Conservation (phyloP, 352 stramenopile species). For the Globisporangium apiculatum region DNA sequence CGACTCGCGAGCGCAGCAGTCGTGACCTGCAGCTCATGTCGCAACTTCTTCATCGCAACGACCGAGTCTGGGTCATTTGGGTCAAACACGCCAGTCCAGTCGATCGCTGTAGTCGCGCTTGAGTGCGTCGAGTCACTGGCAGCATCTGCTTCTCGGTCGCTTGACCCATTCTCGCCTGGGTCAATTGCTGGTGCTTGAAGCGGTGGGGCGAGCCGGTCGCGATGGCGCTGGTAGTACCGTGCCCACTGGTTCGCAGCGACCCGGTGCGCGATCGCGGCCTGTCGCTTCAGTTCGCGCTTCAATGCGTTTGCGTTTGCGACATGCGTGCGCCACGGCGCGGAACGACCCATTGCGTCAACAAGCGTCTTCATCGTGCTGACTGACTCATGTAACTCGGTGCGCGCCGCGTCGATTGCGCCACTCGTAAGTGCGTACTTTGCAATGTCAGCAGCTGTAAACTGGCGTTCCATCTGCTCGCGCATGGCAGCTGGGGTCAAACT, state of each 20-base stretch:
- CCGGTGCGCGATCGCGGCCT: constrained; percentile 44
- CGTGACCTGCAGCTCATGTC: constrained; percentile 49
- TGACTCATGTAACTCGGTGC: constrained; percentile 37
- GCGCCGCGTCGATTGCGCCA: constrained; percentile 19
- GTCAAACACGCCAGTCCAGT: constrained; percentile 30
- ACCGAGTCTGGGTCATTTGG: constrained; percentile 40
- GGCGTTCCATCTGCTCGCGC: constrained; percentile 27
- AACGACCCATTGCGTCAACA: constrained; percentile 54
- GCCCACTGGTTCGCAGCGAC: constrained; percentile 59
- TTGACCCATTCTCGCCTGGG: neutral
- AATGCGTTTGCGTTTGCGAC: constrained; percentile 57
- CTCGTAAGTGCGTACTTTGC: constrained; percentile 27
- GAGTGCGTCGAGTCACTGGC: neutral
- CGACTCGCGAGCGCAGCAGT: constrained; percentile 35
- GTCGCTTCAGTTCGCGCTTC: constrained; percentile 45
- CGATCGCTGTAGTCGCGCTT: constrained; percentile 6
- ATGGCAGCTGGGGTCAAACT: constrained; percentile 38
- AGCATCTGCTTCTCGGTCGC: neutral
- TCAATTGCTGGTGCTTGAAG: neutral
- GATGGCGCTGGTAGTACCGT: constrained; percentile 41
- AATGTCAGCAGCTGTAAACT: constrained; percentile 27
- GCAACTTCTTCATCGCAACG: constrained; percentile 68
- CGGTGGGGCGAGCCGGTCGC: constrained; percentile 11
- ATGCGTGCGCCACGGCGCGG: constrained; percentile 51
- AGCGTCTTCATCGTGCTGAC: constrained; percentile 33